Evolutionary conservation across 1,284 basidiomycete genomes (phyloP).

Genomic region (Sanguinoderma infundibulare): DNA sequence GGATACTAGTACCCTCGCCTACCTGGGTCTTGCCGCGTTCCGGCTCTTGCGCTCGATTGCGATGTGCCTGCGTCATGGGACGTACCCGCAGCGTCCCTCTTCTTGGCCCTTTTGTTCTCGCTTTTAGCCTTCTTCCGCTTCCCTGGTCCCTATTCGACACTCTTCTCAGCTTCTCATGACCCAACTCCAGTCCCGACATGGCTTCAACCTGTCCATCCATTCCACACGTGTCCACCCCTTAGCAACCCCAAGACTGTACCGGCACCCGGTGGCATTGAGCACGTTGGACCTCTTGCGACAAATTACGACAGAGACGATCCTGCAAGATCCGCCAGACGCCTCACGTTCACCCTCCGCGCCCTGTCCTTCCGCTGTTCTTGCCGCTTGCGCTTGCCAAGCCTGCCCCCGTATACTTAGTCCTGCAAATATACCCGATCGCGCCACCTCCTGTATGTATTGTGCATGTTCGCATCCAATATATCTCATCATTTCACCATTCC

Average conservation of each 20-base stretch:
- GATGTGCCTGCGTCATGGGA: constrained; percentile 29
- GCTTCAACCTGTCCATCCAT: not conserved
- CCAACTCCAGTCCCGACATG: not conserved
- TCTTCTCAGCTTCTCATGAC: constrained; percentile 13
- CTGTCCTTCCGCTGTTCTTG: not conserved
- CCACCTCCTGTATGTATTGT: not conserved
- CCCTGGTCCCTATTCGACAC: constrained; percentile 20
- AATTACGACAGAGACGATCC: constrained; percentile 14
- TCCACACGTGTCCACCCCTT: constrained; percentile 16
- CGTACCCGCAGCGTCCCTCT: constrained; percentile 6
- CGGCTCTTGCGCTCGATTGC: constrained; percentile 27
- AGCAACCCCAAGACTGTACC: not conserved
- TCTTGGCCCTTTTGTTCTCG: constrained; percentile 1
- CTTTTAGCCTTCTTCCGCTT: constrained; percentile 23
- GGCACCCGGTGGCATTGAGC: constrained; percentile 6
- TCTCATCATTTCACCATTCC: not conserved
- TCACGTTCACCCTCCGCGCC: constrained; percentile 1
- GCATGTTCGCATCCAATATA: not conserved
- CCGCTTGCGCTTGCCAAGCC: not conserved
- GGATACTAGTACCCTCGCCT: constrained; percentile 21
- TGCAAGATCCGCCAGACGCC: constrained; percentile 9
- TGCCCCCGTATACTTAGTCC: not conserved
- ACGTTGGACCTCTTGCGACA: constrained; percentile 14
- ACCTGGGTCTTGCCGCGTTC: constrained; percentile 16
- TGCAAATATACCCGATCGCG: not conserved